Conservation (phyloP, 2,329 filamentous ascomycete genomes). For the Parafenestella ontariensis region DNA sequence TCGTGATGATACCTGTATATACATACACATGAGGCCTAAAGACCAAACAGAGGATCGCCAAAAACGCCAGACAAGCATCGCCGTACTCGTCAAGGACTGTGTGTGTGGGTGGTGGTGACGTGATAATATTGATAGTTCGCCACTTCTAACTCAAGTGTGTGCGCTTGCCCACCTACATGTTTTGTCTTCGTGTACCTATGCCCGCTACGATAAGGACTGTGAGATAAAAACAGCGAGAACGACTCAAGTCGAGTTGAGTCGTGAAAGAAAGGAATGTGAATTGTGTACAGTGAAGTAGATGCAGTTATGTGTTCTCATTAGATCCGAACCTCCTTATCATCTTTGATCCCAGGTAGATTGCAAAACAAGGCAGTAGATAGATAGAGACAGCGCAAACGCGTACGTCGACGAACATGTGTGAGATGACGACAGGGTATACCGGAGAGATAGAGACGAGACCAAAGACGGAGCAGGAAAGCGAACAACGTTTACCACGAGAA, state of each 20-base stretch:
- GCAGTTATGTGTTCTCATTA: slow-evolving; percentile 19
- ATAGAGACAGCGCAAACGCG: slow-evolving; percentile 14
- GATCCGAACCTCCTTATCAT: slow-evolving; percentile 11
- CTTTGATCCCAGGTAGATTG: slow-evolving; percentile 7
- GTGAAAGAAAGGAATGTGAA: slow-evolving; percentile 36
- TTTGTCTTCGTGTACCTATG: slow-evolving; percentile 22
- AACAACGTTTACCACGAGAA: slow-evolving; percentile 66
- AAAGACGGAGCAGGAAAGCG: slow-evolving; percentile 2
- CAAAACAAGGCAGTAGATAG: slow-evolving; percentile 1
- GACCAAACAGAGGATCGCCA: not conserved
- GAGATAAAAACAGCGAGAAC: too few relatives aligned
- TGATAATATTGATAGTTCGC: slow-evolving; percentile 25
- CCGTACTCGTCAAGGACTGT: slow-evolving; percentile 6
- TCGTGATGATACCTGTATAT: not conserved
- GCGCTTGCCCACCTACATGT: slow-evolving; percentile 18
- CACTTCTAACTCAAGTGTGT: slow-evolving; percentile 12
- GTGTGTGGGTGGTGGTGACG: slow-evolving; percentile 20
- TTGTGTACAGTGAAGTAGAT: slow-evolving; percentile 39
- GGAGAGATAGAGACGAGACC: slow-evolving; percentile 13
- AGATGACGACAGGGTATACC: slow-evolving; percentile 25
- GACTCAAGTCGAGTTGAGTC: slow-evolving; percentile 17
- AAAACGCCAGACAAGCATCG: slow-evolving; percentile 11
- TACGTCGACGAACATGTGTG: slow-evolving; percentile 6
- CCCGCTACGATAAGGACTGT: slow-evolving; percentile 23
- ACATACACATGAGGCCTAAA: not conserved